Base-by-base conservation (phyloP, 139 green algal genomes). In the Chlamydomonas sphaeroides region DNA sequence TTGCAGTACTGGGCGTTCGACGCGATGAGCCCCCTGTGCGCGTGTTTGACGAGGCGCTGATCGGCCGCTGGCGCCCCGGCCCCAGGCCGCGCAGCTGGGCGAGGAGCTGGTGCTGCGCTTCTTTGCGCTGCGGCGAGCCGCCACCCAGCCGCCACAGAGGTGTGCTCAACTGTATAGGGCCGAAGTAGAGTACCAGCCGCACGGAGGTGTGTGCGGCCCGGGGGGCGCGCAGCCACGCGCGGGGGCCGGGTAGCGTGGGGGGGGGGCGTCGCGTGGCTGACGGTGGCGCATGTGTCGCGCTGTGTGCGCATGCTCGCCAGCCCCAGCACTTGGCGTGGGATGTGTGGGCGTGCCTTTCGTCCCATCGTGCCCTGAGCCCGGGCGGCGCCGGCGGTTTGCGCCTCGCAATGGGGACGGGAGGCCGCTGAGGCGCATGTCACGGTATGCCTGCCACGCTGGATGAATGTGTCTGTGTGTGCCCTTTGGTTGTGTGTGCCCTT, bases 41-140 rank as follows among this genome's bases (percentile, higher is more conserved):
- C n/a, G n/a, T n/a, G n/a, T n/a, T n/a, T n/a, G n/a, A n/a, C n/a
- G n/a, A n/a, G n/a, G n/a, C n/a, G n/a, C n/a, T n/a, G n/a, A n/a
- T n/a, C n/a, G n/a, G n/a, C n/a, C n/a, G n/a, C n/a, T n/a, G n/a
- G n/a, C n/a, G n/a, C n/a, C n/a, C n/a, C 17, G 28, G 7, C 59
- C 59, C 17, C 63, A 68, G 63, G 5, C 14, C 14, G 33, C 28
- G 17, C 33, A n/a, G 63, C 63, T n/a, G 18, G 33, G 21, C 20
- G 33, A 68, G 33, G 63, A 68, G 63, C 63, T 68, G 33, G 35
- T n/a, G 33, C 63, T 68, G 33, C 63, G 63, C 63, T 68, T 68
- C 63, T 68, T 68, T 11, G 63, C 63, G 33, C 63, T 68, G 14
- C 35, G 33, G 14, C 33, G 63, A 1, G 63, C 63, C 5, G 63